phyloP scores from a whole-genome alignment of 2,329 filamentous ascomycete genomes.

The Talaromyces marneffei region DNA sequence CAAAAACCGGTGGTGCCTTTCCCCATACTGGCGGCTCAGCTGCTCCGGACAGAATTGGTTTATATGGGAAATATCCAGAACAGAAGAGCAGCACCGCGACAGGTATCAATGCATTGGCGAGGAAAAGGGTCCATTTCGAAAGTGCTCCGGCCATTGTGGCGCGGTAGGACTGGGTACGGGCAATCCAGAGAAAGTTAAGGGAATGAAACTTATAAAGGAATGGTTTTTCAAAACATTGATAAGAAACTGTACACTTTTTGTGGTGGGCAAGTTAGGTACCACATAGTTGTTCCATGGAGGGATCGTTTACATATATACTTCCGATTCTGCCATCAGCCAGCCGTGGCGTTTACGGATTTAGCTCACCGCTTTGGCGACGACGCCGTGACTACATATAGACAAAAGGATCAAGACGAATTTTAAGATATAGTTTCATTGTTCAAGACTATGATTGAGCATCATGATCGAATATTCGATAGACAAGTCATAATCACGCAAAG shows the following conservation, averaged over 20 bases:
- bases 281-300: not conserved
- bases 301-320: not conserved
- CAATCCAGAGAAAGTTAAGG: not conserved
- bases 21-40: constrained; percentile 57
- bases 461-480: not conserved
- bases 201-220: not conserved
- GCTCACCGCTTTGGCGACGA: constrained; percentile 11
- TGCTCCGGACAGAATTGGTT: constrained; percentile 81
- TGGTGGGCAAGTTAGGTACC: not conserved
- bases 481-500: not conserved
- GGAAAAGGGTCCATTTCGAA: constrained; percentile 43
- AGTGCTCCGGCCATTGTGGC: constrained; percentile 8
- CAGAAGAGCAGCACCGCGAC: constrained; percentile 72
- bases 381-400: not conserved
- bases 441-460: not conserved
- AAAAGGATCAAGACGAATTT: not conserved
- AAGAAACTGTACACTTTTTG: not conserved
- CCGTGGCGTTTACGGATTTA: not conserved
- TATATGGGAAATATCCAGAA: constrained; percentile 94
- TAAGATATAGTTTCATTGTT: not conserved
- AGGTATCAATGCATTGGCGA: constrained; percentile 73
- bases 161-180: not conserved
- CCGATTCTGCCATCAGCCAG: constrained; percentile 2
- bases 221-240: not conserved
- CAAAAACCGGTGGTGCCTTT: constrained; percentile 65